Conservation (phyloP, 2,329 filamentous ascomycete genomes). For the Graphilbum sp. region DNA sequence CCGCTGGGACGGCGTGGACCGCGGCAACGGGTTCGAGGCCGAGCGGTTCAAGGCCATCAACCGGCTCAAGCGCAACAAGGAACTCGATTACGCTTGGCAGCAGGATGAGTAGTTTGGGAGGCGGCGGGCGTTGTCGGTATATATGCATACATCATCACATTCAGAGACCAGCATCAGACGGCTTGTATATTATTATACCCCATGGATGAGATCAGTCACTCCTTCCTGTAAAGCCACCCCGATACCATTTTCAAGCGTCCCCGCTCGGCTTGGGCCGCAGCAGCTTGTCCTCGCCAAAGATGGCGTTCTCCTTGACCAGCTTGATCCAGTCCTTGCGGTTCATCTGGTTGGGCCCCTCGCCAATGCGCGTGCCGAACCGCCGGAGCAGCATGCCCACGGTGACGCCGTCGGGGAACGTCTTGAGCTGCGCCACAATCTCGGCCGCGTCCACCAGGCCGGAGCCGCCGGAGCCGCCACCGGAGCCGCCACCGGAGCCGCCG, state of each 20-base stretch:
- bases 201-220: no score
- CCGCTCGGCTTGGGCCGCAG: slow-evolving; percentile 17
- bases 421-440: slow-evolving; percentile 38
- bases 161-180: no score
- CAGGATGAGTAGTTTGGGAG: slow-evolving; percentile 43
- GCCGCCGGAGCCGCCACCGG: slow-evolving; percentile 4
- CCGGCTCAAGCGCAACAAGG: slow-evolving; percentile 55
- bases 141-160: no score
- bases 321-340: slow-evolving; percentile 39
- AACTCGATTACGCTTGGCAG: slow-evolving; percentile 84
- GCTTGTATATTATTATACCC: no score
- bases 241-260: no score
- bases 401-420: slow-evolving; percentile 32
- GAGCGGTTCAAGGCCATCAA: slow-evolving; percentile 87
- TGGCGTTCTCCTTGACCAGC: slow-evolving; percentile 38
- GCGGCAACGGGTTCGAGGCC: slow-evolving; percentile 82
- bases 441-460: slow-evolving; percentile 27
- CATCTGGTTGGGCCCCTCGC: slow-evolving; percentile 33
- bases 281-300: slow-evolving; percentile 40
- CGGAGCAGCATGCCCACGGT: slow-evolving; percentile 36
- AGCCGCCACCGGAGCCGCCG: slow-evolving; percentile 8
- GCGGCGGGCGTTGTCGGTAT: no score
- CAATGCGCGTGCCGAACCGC: slow-evolving; percentile 35
- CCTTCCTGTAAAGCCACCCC: no score
- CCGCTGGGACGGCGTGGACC: slow-evolving; percentile 92